Evolutionary conservation across 2,329 filamentous ascomycete genomes (phyloP), one percentile per base, ranked within the genome.

Genomic region (Pseudonectria buxi): DNA sequence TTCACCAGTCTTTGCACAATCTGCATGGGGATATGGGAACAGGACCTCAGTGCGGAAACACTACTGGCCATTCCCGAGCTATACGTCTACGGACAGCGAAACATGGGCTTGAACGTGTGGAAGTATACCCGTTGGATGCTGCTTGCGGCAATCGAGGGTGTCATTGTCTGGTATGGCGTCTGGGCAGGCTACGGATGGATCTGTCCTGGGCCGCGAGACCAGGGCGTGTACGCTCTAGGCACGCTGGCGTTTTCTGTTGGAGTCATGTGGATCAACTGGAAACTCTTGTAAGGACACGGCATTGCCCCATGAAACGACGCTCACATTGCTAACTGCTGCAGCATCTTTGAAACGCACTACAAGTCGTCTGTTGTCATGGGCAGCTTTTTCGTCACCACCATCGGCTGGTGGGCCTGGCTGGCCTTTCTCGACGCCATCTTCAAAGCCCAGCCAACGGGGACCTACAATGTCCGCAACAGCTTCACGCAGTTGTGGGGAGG

Each of bases 1-100:
- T 96, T 96, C 61, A 95, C 90, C 1, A 92, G 85, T 39, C 68
- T 95, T 3, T 81, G 83, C 28, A 86, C 92, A 15, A 94, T 96
- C 44, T 84, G 94, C 51, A 75, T 94, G 45, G 90, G 88, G 10
- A 82, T 95, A 13, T 94, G 92, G 63, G 89, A 95, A 55, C 87
- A 95, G 57, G 90, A 96, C 54, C 71, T 96, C 3, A 68, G 74
- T 4, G 83, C 88, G 0, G 78, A 86, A 24, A 96, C 90, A 0
- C 69, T 96, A 3, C 71, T 96, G n/a, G 90, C 90, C 0, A 82
- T 95, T 0, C 90, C 90, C 0, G 90, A 96, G 58, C 72, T 96
- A 2, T 96, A 96, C 59, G 78, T 79, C 10, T 86, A 83, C 44
- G 87, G 88, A 4, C 87, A 92, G 62, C 74, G 74, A 14, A 74